Base-by-base conservation (phyloP, 192 early-diverging fungal species). In the Coemansia sp. region DNA sequence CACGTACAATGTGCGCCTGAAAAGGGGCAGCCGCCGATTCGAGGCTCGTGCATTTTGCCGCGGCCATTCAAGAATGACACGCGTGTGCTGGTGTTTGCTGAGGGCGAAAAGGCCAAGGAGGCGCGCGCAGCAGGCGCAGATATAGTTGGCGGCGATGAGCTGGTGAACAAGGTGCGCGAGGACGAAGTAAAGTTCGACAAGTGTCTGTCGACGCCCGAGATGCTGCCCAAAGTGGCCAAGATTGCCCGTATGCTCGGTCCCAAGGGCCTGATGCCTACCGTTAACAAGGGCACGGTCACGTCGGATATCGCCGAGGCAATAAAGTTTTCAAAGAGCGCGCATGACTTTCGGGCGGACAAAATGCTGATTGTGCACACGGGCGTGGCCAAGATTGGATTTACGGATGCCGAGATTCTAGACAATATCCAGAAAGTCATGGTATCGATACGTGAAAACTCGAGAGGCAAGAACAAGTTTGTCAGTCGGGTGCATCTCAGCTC, bases 211-310 rank as follows among this genome's bases (percentile, higher is more conserved):
- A 98, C 94, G 35, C 92, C 90, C 27, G 90, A 83, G 15, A 93
- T 96, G 90, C 88, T 93, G 76, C 93, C 94, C 23, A 76, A 86
- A 39, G 92, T 96, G 35, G 85, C 93, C 37, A 91, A 89, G 70
- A 89, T 98, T 72, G 96, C 94, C 5, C 86, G 88, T 51, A 71
- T 94, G 24, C 73, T 98, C 65, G 96, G 96, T 62, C 96, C 96
- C 24, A 93, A 92, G 71, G 93, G 93, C n/a, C 81, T 98, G 60
- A 97, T 98, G 96, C 96, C 96, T 22, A 95, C 89, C 3, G 79
- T 86, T 22, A 91, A 90, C 52, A 90, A 89, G 67, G 90, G 90
- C 50, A 95, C 93, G 19, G 93, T 94, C 3, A 91, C 62, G 11
- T 85, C 88, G 54, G 91, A 92, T 63, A 84, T 97, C 37, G 65